These are phyloP conservation scores for Isoetes engelmannii DNA, from an alignment of 83 land plant genomes.

Conservation along the genomic window DNA sequence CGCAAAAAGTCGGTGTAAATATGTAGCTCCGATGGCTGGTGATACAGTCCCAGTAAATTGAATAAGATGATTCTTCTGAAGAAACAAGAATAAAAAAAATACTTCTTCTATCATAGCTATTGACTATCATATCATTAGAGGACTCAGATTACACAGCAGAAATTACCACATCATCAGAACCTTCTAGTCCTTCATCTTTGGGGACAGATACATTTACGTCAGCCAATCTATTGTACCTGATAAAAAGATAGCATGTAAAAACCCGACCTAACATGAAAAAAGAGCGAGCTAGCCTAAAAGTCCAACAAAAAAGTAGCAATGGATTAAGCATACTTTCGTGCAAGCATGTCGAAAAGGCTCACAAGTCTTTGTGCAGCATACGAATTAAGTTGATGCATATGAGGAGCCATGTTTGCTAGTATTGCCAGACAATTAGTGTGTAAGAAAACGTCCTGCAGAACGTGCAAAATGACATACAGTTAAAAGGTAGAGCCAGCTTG, in stretches of 20 bases:
- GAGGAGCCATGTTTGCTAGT: slow-evolving; percentile 95
- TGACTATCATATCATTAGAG: too few species aligned
- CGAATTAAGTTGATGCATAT: slow-evolving; percentile 75
- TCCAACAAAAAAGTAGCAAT: not conserved
- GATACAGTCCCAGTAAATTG: too few species aligned
- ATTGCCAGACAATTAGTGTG: slow-evolving; percentile 89
- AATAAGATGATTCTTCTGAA: too few species aligned
- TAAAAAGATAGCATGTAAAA: not conserved
- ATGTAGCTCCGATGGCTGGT: slow-evolving; percentile 73
- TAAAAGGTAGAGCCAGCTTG: too few species aligned
- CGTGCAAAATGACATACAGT: not conserved
- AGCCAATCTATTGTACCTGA: slow-evolving; percentile 64
- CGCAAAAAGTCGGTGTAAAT: slow-evolving; percentile 78
- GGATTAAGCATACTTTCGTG: slow-evolving; percentile 60
- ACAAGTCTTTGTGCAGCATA: slow-evolving; percentile 91
- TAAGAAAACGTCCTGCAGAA: slow-evolving; percentile 69
- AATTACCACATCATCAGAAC: slow-evolving; percentile 51
- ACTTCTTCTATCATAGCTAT: too few species aligned
- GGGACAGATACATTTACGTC: slow-evolving; percentile 24
- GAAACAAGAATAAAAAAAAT: too few species aligned
- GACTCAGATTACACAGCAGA: not conserved
- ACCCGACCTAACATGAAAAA: not conserved
- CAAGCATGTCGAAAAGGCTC: slow-evolving; percentile 89
- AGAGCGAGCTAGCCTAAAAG: not conserved
- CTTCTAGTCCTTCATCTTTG: slow-evolving; percentile 38